Base-by-base conservation (phyloP, 208 protist genomes). In the Leptomonas pyrrhocoris region DNA sequence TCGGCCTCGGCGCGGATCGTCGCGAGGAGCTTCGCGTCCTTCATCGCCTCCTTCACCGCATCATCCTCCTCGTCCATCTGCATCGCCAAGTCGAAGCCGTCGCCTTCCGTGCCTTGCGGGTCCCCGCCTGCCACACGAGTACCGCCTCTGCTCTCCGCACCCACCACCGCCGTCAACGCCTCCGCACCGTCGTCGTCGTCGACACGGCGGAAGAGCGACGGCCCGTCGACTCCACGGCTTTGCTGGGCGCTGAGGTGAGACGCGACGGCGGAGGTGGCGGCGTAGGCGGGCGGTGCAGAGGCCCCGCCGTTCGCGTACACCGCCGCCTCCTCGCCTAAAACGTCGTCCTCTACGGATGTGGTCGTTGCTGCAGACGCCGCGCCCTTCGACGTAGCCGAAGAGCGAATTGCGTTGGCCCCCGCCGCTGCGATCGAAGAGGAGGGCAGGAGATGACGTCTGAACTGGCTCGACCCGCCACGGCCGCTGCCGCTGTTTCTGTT, bases 21-120 rank as follows among this genome's bases (percentile, higher is more conserved):
- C 11, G 64, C 63, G 23, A 84, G 27, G 9, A 55, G 45, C 28
- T 51, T 70, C 9, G 85, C 83, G 61, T 90, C 80, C 63, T 82
- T 83, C 40, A 68, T 91, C n/a, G 85, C 85, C 81, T 90, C 85
- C 60, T 56, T 71, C 45, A 94, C 80, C 49, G 85, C 89, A 13
- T 79, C 84, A 45, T 92, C 84, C 15, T 85, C 73, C 23, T 49
- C 54, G 59, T 94, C 80, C 56, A 91, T 65, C 72, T 83, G 63
- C 53, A 92, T 36, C 13, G 84, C 55, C 6, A 86, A 69, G 31
- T 30, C 54, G 1, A 23, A 2, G 30, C 13, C 57, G 30, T 19
- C 57, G 15, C 9, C 31, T 16, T 40, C 12, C 4, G 45, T 15
- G 27, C 34, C 21, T 1, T 42, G 28, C 11, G 46, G 1, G 13